Evolutionary conservation across 2,329 filamentous ascomycete genomes (phyloP), one percentile per base, ranked within the genome.

Genomic region (Rachicladosporium sp.): DNA sequence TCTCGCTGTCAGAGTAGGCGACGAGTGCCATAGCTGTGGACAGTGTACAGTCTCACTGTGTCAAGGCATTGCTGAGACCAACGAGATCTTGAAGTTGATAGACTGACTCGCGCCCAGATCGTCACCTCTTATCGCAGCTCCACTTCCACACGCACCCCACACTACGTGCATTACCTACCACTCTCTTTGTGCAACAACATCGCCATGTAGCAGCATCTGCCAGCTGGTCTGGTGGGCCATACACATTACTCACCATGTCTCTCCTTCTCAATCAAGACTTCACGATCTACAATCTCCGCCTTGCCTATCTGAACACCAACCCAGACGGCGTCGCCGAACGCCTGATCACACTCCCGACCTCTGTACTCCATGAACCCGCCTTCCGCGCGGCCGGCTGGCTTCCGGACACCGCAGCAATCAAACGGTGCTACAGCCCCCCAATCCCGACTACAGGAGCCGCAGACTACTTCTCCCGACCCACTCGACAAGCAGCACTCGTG

Each of bases 361-460:
- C 72, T 47, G 81, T 88, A 54, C 69, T 91, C 46, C 88, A 86
- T 57, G 82, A 83, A 21, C 76, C 80, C 2, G 78, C 82, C 23
- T 91, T 89, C 67, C 86, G 86, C 61, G 78, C 82, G 36, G 82
- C 83, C 44, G 85, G 84, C 48, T 91, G 84, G 84, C 74, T 76
- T 33, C 68, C 79, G 36, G 83, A 82, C 53, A 74, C 79, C 7
- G 73, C 79, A 11, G 78, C 86, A 47, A 77, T 82, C 58, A 88
- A 88, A 61, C 78, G 84, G 51, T 88, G 82, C 35, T 82, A 93
- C 60, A 91, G 84, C 2, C 85, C 84, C 12, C 83, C 84, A 1
- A 93, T 93, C 41, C 84, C 84, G 7, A 88, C 84, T 3, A 82
- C 81, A 10, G 75, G 87, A 45, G 52, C 46, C 33, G 80, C 82